Base-by-base conservation (phyloP, 2,329 filamentous ascomycete genomes). In the Metarhizium robertsii region DNA sequence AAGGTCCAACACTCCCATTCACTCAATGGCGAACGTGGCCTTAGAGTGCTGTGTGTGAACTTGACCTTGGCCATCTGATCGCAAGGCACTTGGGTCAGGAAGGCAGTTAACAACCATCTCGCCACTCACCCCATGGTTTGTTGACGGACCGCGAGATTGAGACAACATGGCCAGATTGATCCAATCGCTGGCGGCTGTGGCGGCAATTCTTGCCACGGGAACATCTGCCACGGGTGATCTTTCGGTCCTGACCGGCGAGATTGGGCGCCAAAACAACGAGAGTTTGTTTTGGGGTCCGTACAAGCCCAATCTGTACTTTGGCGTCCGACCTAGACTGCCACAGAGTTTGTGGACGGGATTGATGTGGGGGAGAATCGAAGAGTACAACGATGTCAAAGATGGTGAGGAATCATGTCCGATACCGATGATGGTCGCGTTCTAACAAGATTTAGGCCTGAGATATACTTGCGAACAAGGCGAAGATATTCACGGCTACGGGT, bases 401-500 rank as follows among this genome's bases (percentile, higher is more conserved):
- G 88, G 90, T 94, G 54, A 50, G 49, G 30, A 52, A n/a, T 13
- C 45, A 25, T 48, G 13, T n/a, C 16, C 49, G 20, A 13, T 48
- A 5, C 7, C n/a, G 4, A 32, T 45, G 11, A 32, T 52, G 14
- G 25, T 29, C 16, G 16, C n/a, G 32, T n/a, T 20, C 46, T 49
- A n/a, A 59, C 59, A 48, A 7, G 38, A 29, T 14, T 14, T 67
- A 94, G 90, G 86, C 64, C 87, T 96, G 64, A 85, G 94, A 61
- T 91, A 96, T 70, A 96, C 94, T 0, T 99, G 94, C 73, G 94
- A 97, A 71, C 94, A 99, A 70, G 83, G 94, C 69, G 90, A 95
- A 69, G 88, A 88, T 61, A 95, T 99, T 80, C 87, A 84, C 50
- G 92, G 92, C 55, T 99, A 99, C 70, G 94, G 94, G 59, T 99